Evolutionary conservation across 2,329 filamentous ascomycete genomes (phyloP).

Genomic region (Cladophialophora exuberans): DNA sequence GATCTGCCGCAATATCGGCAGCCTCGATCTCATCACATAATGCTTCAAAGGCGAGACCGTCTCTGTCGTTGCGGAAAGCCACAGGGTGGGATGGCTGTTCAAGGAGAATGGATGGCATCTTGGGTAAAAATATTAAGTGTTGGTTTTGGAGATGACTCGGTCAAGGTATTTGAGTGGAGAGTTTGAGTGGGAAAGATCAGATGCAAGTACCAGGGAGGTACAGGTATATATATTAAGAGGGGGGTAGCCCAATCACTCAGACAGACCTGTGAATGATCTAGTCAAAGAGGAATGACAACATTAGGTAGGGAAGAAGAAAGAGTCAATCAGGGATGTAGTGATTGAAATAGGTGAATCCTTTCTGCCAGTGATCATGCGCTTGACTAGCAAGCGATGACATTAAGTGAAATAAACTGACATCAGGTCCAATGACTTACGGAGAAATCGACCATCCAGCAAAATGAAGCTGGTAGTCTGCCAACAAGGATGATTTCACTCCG

Average conservation of each 20-base stretch:
- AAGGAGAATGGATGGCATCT: conserved; percentile 25
- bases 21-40: conserved; percentile 63
- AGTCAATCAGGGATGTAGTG: too few relatives aligned
- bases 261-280: too few relatives aligned
- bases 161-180: neutral
- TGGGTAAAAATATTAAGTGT: neutral
- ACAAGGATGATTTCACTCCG: too few relatives aligned
- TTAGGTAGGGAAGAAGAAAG: too few relatives aligned
- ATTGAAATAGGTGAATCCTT: too few relatives aligned
- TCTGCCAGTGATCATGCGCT: neutral
- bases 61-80: conserved; percentile 45
- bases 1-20: conserved; percentile 63
- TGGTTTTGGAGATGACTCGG: neutral
- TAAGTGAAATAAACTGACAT: neutral
- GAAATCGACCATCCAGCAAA: neutral
- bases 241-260: too few relatives aligned
- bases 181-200: too few relatives aligned
- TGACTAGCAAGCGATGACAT: neutral
- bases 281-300: too few relatives aligned
- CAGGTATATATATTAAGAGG: too few relatives aligned
- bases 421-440: neutral
- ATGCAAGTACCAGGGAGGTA: too few relatives aligned
- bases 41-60: conserved; percentile 62
- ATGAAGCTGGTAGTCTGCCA: neutral
- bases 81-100: conserved; percentile 23